phyloP scores from a whole-genome alignment of 1,284 basidiomycete genomes.

The Melanopsichium pennsylvanicum region DNA sequence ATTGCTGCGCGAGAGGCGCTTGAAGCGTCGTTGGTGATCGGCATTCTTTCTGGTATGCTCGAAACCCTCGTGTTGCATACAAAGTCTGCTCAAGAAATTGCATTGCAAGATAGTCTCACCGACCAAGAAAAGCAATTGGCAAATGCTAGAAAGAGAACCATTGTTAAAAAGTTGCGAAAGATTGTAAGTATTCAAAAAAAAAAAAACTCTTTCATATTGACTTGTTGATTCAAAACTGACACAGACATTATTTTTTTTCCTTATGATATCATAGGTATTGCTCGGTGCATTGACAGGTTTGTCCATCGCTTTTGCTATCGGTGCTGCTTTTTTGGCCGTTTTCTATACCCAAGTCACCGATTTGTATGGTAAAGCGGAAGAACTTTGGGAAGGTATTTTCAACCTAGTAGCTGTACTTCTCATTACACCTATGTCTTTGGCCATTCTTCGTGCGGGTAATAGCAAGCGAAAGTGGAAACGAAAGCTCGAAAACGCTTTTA shows the following conservation, averaged over 20 bases:
- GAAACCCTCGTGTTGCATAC: slow-evolving; percentile 53
- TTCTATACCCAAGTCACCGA: slow-evolving; percentile 68
- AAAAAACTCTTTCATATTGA: too few species aligned
- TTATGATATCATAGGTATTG: slow-evolving; percentile 13
- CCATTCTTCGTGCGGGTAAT: slow-evolving; percentile 59
- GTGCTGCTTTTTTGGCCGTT: slow-evolving; percentile 60
- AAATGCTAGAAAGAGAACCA: slow-evolving; percentile 23
- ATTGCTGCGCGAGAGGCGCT: slow-evolving; percentile 62
- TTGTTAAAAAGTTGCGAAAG: slow-evolving; percentile 52
- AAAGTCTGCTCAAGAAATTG: slow-evolving; percentile 19
- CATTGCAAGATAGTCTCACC: slow-evolving; percentile 6
- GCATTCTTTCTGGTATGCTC: slow-evolving; percentile 61
- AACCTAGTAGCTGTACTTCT: slow-evolving; percentile 60
- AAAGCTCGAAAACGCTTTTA: slow-evolving; percentile 58
- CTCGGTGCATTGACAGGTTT: slow-evolving; percentile 54
- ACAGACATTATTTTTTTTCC: background rate
- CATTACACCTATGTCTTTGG: slow-evolving; percentile 63
- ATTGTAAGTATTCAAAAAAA: slow-evolving; percentile 34
- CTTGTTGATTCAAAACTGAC: too few species aligned
- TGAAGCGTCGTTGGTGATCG: slow-evolving; percentile 62
- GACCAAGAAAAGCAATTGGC: slow-evolving; percentile 11
- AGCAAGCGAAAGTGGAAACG: slow-evolving; percentile 58
- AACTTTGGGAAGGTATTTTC: slow-evolving; percentile 65
- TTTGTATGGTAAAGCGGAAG: slow-evolving; percentile 68
- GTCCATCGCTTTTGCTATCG: slow-evolving; percentile 55